Evolutionary conservation across 768 basidiomycete genomes (phyloP).

Genomic region (Pisolithus microcarpus): DNA sequence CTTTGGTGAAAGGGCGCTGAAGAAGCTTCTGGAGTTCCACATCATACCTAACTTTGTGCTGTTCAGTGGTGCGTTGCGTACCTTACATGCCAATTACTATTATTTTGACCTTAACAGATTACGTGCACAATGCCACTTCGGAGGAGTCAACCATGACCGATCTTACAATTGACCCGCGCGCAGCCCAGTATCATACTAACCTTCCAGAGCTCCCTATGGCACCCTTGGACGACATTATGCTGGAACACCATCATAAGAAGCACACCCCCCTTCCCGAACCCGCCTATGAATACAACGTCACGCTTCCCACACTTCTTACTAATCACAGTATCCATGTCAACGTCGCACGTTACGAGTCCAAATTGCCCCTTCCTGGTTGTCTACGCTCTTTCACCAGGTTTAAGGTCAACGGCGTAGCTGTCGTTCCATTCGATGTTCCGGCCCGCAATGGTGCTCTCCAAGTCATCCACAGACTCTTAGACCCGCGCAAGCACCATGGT

Average conservation of each 20-base stretch:
- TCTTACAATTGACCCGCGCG: neutral
- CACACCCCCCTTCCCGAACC: slow-evolving; percentile 16
- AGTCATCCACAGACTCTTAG: slow-evolving; percentile 34
- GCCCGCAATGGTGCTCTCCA: slow-evolving; percentile 55
- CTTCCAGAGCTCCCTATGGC: neutral
- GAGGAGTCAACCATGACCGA: neutral
- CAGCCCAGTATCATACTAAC: neutral
- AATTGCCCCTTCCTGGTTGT: slow-evolving; percentile 33
- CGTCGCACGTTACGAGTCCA: slow-evolving; percentile 40
- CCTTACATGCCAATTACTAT: neutral
- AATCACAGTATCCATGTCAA: slow-evolving; percentile 40
- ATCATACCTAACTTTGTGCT: slow-evolving; percentile 43
- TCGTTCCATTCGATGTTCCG: slow-evolving; percentile 39
- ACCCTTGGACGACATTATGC: neutral
- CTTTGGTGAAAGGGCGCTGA: slow-evolving; percentile 42
- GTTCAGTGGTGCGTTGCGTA: slow-evolving; percentile 38
- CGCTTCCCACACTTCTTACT: slow-evolving; percentile 35
- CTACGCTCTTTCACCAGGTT: slow-evolving; percentile 31
- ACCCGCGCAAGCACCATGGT: slow-evolving; percentile 28
- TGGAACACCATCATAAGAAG: neutral
- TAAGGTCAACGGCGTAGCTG: slow-evolving; percentile 33
- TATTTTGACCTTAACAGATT: slow-evolving; percentile 3
- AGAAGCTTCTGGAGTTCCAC: slow-evolving; percentile 54
- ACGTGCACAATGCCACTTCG: slow-evolving; percentile 7
- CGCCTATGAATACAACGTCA: slow-evolving; percentile 29